A percentile compares a stretch with the other conserved stretches of the same genome.
Evolutionary conservation across 345 rosid species (phyloP).

Genomic region (Jatropha curcas): DNA sequence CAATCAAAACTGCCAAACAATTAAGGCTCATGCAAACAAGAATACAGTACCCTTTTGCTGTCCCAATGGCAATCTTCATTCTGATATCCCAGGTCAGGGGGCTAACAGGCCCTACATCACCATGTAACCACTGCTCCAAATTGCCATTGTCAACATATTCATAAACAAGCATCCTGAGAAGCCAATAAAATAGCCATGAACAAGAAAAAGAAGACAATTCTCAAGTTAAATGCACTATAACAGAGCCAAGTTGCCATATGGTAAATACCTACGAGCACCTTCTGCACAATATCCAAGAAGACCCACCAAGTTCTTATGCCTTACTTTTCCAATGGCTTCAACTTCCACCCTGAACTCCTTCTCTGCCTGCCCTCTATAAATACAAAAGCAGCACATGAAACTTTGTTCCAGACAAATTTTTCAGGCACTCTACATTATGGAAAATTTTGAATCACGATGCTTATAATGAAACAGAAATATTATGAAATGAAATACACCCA

Average conservation of each 20-base stretch:
- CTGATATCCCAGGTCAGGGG: conserved; percentile 92
- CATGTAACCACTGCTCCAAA: conserved; percentile 97
- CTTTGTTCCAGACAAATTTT: neutral
- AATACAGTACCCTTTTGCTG: conserved; percentile 74
- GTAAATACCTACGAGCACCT: conserved; percentile 64
- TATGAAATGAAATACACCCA: neutral
- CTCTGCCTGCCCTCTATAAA: conserved; percentile 88
- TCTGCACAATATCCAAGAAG: conserved; percentile 89
- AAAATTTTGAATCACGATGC: neutral
- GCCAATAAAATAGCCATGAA: conserved; percentile 1
- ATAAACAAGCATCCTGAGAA: conserved; percentile 85
- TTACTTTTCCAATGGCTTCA: conserved; percentile 94
- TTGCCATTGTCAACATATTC: conserved; percentile 90
- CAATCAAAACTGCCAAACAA: neutral
- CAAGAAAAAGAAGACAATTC: neutral
- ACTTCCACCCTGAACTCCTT: conserved; percentile 96
- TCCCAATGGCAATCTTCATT: conserved; percentile 88
- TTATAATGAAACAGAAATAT: neutral
- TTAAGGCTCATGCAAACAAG: neutral
- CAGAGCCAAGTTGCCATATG: neutral
- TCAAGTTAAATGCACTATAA: neutral
- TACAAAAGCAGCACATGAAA: conserved; percentile 10
- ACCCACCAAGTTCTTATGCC: conserved; percentile 94
- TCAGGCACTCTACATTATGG: neutral
- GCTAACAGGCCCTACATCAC: conserved; percentile 83